Base-by-base conservation (phyloP, 768 basidiomycete genomes). In the Clitopilus hobsonii region DNA sequence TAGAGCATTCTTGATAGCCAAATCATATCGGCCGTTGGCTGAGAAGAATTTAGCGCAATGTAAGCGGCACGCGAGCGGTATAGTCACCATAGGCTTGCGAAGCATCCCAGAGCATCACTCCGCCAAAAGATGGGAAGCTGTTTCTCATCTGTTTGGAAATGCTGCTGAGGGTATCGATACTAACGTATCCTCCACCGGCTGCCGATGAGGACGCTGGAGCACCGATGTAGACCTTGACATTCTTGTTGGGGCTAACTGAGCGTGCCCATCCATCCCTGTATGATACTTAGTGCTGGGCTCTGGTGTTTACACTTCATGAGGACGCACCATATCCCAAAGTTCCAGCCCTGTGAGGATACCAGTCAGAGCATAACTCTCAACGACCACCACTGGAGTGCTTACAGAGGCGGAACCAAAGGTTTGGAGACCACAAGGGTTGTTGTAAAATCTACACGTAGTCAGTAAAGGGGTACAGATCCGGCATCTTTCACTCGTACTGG, bases 201-300 rank as follows among this genome's bases (percentile, higher is more conserved):
- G 84, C 84, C 1, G 75, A 66, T 23, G 70, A 68, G 7, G 83
- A 78, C 3, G 81, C 86, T 4, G 86, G 84, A 32, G 81, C 83
- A 48, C 84, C 85, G 52, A 88, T 80, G 68, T 80, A 86, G 18
- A 88, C 70, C 65, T 85, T 85, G 26, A 85, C 81, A 58, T 83
- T 78, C 56, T 70, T 73, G 70, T 85, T 86, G 0, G 78, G 77
- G 50, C 83, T 84, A 3, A 72, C 71, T 14, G 69, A 76, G 52
- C 79, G 78, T 23, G 86, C 85, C 85, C 84, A 86, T 63, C 75
- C 73, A 59, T 86, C 84, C 85, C 85, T 84, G 30, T 14, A 54
- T 50, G 11, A 52, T 7, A 41, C 27, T n/a, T n/a, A n/a, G n/a
- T n/a, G n/a, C n/a, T n/a, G n/a, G n/a, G n/a, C n/a, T n/a, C n/a